Base-by-base conservation (phyloP, 129 eudicot genomes). In the Flaveria trinervia region DNA sequence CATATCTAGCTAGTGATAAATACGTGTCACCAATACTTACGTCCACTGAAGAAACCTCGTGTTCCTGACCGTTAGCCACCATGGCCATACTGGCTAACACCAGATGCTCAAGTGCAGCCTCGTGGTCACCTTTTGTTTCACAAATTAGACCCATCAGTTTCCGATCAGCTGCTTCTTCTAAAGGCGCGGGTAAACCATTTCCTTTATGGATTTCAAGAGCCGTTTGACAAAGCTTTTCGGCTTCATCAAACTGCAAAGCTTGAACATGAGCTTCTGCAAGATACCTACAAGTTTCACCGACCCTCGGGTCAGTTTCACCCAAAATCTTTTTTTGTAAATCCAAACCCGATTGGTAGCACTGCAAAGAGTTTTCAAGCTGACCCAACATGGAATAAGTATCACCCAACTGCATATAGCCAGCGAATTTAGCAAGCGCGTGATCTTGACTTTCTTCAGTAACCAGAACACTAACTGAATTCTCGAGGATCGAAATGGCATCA, bases 51-150 rank as follows among this genome's bases (percentile, higher is more conserved):
- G 88, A 90, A 72, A 92, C 96, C 80, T 92, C 97, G 3, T 78
- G 59, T 74, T 92, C 97, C 22, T 89, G 92, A 56, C 97, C 97
- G 41, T 89, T 92, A 7, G 92, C 96, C 81, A 78, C 86, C 97
- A 92, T 87, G 26, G 97, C 90, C 96, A 92, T 89, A 78, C 97
- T 87, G 46, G 97, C 97, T 57, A 92, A 72, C n/a, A 92, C 97
- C 22, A 92, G 82, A 78, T 92, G 97, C 85, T 89, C 97, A 13
- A 92, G 90, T 55, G 97, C 97, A 78, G 76, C 77, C 51, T 92
- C 97, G 12, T 89, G 97, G n/a, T 87, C 96, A 14, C 97, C 97
- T 65, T 92, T 89, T 5, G 92, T 83, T 73, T 92, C 96, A 76
- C 86, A 87, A 28, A 92, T 89, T 16, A 92, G 85, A 20, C 96